Conservation (phyloP, 192 early-diverging fungal species). For the Podila horticola region DNA sequence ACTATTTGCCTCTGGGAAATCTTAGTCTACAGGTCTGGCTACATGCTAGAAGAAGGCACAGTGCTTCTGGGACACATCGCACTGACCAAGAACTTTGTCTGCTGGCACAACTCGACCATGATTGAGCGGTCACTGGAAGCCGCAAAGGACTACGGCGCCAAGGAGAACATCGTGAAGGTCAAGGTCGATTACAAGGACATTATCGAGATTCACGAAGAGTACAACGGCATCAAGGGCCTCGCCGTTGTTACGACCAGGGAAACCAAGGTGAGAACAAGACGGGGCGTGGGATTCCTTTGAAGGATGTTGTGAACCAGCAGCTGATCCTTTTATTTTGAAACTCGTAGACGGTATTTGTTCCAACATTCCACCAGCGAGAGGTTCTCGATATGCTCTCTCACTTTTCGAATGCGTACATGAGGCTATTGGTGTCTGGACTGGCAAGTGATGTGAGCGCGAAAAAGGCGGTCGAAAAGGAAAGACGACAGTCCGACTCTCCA, state of each 20-base stretch:
- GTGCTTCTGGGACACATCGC: constrained; percentile 24
- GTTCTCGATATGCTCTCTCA: constrained; percentile 36
- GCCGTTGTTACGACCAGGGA: constrained; percentile 21
- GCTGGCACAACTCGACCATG: constrained; percentile 50
- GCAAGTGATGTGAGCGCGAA: neutral
- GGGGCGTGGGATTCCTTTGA: too few species aligned
- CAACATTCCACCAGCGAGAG: constrained; percentile 36
- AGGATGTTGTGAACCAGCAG: too few species aligned
- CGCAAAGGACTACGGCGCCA: neutral
- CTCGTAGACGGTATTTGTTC: constrained; percentile 26
- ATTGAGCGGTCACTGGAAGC: constrained; percentile 13
- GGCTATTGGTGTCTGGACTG: constrained; percentile 13
- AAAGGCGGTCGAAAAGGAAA: neutral
- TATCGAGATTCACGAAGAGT: constrained; percentile 18
- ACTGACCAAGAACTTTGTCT: constrained; percentile 40
- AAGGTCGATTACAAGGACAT: constrained; percentile 36
- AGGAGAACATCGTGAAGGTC: constrained; percentile 5
- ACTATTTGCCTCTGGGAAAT: too few species aligned
- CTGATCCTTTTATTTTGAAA: neutral
- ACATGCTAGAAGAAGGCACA: constrained; percentile 22
- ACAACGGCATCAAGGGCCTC: constrained; percentile 23
- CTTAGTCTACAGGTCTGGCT: constrained; percentile 41
- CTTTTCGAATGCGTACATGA: constrained; percentile 46
- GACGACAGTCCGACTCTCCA: neutral
- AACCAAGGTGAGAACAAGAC: constrained; percentile 20